Conservation (phyloP, 2,329 filamentous ascomycete species). For the Stachybotrys chartarum region DNA sequence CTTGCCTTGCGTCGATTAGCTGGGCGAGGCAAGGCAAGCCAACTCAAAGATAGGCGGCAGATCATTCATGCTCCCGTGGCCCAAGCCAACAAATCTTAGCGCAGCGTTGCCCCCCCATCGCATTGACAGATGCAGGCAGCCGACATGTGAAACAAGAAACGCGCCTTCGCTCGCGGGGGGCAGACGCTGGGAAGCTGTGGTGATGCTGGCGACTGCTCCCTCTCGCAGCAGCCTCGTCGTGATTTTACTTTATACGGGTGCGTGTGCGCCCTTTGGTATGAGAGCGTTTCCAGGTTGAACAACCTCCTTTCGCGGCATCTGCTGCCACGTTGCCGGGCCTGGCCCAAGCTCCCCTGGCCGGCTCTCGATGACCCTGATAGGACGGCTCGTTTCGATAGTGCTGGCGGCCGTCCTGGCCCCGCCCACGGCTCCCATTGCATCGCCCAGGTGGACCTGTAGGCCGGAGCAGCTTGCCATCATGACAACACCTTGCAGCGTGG, state of each 20-base stretch:
- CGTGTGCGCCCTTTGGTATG: no score
- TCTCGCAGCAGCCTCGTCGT: no score
- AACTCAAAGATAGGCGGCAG: neutral
- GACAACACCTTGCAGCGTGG: conserved; percentile 1
- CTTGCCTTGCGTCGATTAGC: neutral
- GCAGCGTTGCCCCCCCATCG: no score
- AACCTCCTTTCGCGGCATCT: neutral
- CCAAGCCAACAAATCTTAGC: conserved; percentile 5
- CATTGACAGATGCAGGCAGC: no score
- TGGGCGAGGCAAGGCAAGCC: no score
- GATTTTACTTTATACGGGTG: no score
- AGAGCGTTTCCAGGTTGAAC: neutral
- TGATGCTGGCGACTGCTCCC: no score
- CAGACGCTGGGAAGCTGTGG: neutral
- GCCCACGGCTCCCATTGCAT: neutral
- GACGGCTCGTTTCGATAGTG: neutral
- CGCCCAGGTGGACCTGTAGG: neutral
- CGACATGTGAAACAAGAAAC: neutral
- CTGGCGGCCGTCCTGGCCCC: neutral
- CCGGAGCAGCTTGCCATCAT: neutral
- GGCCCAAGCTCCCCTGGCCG: neutral
- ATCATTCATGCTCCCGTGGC: neutral
- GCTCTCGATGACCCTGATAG: neutral
- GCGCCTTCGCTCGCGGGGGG: neutral
- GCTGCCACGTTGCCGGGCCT: neutral